Base-by-base conservation (phyloP, 768 basidiomycete species). In the Cystobasidiopsis lactophilus region DNA sequence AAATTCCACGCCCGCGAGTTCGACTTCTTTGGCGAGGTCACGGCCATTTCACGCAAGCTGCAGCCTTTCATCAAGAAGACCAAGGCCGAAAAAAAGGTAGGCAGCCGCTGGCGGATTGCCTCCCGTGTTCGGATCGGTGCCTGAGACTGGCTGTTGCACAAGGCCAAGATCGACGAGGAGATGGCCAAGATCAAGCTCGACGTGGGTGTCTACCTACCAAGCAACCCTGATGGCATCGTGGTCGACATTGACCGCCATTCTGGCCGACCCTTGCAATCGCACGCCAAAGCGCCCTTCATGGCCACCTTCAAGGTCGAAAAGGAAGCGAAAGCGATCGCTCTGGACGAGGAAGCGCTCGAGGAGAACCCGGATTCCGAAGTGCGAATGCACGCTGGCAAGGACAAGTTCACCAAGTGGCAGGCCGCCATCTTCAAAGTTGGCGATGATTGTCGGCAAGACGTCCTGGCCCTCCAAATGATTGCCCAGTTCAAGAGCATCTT, bases 401-500 rank as follows among this genome's bases (percentile, higher is more conserved):
- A 57, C 24, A 62, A 59, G 59, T 84, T 81, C 63, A 86, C 95
- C 56, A 79, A 89, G 43, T 95, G 85, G 89, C 85, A 91, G 56
- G 80, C 85, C 58, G 93, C 93, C 1, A 98, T 98, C 57, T 98
- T 98, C 78, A 98, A 98, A 72, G 93, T 98, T 53, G 93, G 93
- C 52, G 93, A 98, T 64, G 93, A 98, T 64, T 98, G 93, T 66
- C 77, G 93, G 40, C 93, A 98, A 66, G 93, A 98, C 62, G 80
- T 96, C n/a, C 75, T 98, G 41, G 93, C 93, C 0, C 70, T 98
- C 45, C 93, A 98, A 62, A 70, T 95, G 56, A 96, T 98, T 57
- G 93, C 93, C 4, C 96, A 96, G 88, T 95, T 96, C 75, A 96
- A 96, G 69, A 95, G 93, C 66, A 80, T 95, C 53, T 98, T 91